Evolutionary conservation across 257 asterid genomes (phyloP).

Genomic region (Cynanchum wilfordii): DNA sequence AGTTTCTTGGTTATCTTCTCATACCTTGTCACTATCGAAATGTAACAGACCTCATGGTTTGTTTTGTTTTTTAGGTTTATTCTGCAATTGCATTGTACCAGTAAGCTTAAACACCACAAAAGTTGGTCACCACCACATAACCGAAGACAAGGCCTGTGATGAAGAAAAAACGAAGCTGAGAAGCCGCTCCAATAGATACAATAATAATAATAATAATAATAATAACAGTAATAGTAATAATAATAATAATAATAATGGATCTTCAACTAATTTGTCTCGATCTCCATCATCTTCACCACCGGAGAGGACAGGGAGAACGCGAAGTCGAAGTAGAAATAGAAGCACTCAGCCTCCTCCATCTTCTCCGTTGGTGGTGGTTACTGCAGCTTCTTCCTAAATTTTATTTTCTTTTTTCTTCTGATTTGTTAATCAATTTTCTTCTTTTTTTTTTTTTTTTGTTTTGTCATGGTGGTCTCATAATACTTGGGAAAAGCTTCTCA

Average conservation of each 20-base stretch:
- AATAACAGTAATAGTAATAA: not conserved
- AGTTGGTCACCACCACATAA: conserved; percentile 50
- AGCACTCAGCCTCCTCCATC: conserved; percentile 34
- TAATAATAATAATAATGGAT: conserved; percentile 16
- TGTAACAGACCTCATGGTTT: not conserved
- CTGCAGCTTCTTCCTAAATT: conserved; percentile 21
- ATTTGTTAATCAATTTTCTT: not conserved
- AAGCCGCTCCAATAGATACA: conserved; percentile 35
- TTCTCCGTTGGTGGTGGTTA: conserved; percentile 21
- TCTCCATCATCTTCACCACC: conserved; percentile 43
- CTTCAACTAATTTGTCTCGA: conserved; percentile 32
- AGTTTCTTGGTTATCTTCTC: not conserved
- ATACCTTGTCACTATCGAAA: not conserved
- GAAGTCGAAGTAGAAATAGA: conserved; percentile 20
- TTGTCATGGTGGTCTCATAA: conserved; percentile 1
- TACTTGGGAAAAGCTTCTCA: conserved; percentile 13
- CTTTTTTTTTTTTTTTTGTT: not conserved
- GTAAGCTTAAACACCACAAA: conserved; percentile 51
- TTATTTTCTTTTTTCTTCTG: not conserved
- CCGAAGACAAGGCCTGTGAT: conserved; percentile 48
- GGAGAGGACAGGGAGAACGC: conserved; percentile 12
- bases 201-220: conserved; percentile 18
- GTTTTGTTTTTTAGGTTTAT: conserved; percentile 34
- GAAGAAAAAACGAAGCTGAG: conserved; percentile 48
- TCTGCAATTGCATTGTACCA: conserved; percentile 73